Evolutionary conservation across 805 yeast genomes (phyloP).

Genomic region (Zygosaccharomyces lentus): DNA sequence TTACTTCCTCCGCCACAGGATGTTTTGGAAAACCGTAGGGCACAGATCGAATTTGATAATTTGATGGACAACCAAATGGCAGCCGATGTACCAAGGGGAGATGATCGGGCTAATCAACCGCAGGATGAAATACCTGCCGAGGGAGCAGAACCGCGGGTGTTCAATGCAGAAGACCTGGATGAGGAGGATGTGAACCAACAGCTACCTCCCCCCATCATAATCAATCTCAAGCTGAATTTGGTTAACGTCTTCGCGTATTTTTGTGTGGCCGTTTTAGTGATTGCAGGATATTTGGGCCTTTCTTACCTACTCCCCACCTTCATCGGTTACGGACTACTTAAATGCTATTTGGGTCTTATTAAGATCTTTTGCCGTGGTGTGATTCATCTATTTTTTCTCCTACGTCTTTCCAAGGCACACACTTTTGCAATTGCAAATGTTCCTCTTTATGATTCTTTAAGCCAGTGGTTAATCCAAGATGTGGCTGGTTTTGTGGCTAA

Average conservation of each 20-base stretch:
- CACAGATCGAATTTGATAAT: slow-evolving; percentile 26
- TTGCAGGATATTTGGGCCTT: slow-evolving; percentile 38
- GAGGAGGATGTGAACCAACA: slow-evolving; percentile 18
- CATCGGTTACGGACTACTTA: slow-evolving; percentile 37
- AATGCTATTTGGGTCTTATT: slow-evolving; percentile 16
- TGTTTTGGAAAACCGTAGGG: slow-evolving; percentile 20
- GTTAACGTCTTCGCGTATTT: slow-evolving; percentile 24
- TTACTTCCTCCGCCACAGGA: slow-evolving; percentile 16
- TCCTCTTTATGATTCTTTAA: slow-evolving; percentile 5
- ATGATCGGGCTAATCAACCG: slow-evolving; percentile 5
- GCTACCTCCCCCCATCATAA: slow-evolving; percentile 26
- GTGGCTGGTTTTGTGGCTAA: slow-evolving; percentile 8
- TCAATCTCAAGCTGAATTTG: slow-evolving; percentile 26
- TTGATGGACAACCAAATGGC: slow-evolving; percentile 15
- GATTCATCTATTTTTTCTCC: slow-evolving; percentile 9
- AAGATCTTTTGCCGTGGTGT: slow-evolving; percentile 16
- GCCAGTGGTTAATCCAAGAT: slow-evolving; percentile 16
- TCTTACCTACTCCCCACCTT: slow-evolving; percentile 48
- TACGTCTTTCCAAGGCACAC: slow-evolving; percentile 9
- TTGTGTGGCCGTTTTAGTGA: slow-evolving; percentile 27
- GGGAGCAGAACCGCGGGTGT: slow-evolving; percentile 6
- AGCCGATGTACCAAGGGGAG: slow-evolving; percentile 4
- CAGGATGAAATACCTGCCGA: slow-evolving; percentile 17
- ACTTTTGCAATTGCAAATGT: slow-evolving; percentile 2
- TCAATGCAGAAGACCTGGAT: slow-evolving; percentile 5